Evolutionary conservation across 352 stramenopile species (phyloP).

Genomic region (Phytophthora pini): DNA sequence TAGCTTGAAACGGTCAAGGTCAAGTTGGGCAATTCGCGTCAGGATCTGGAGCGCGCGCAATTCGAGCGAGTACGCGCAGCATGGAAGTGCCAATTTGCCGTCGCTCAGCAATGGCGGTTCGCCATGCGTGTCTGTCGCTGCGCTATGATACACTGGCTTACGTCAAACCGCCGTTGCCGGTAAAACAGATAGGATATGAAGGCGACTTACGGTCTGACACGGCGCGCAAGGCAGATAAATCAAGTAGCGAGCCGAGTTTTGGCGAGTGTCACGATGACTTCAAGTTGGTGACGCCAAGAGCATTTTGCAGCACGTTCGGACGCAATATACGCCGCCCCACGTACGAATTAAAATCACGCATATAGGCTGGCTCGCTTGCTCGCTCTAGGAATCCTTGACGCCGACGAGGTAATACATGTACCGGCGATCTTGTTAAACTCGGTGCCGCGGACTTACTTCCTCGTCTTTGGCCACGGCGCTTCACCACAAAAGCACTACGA

Average conservation of each 20-base stretch:
- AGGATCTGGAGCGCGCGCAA: too few species aligned
- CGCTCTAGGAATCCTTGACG: neutral
- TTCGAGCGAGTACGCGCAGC: too few species aligned
- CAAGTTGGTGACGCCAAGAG: slow-evolving; percentile 1
- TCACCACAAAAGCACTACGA: neutral
- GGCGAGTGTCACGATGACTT: neutral
- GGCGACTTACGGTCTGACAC: neutral
- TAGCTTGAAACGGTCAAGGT: too few species aligned
- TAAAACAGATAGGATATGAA: neutral
- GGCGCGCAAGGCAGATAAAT: neutral
- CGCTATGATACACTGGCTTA: neutral
- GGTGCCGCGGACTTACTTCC: neutral
- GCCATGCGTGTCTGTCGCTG: neutral
- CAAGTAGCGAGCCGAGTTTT: neutral
- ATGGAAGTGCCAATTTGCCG: too few species aligned
- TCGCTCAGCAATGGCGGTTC: neutral
- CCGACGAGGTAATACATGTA: neutral
- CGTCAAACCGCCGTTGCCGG: slow-evolving; percentile 7
- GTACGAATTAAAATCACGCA: slow-evolving; percentile 1
- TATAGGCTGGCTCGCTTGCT: neutral
- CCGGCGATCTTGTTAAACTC: slow-evolving; percentile 2
- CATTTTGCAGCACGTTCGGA: slow-evolving; percentile 3
- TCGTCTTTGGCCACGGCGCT: neutral
- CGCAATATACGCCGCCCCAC: neutral
- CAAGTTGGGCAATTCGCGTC: too few species aligned